Percentiles rank a stretch among this genome's conserved stretches.
Conservation (phyloP, 208 protist genomes). For the Crithidia bombi region DNA sequence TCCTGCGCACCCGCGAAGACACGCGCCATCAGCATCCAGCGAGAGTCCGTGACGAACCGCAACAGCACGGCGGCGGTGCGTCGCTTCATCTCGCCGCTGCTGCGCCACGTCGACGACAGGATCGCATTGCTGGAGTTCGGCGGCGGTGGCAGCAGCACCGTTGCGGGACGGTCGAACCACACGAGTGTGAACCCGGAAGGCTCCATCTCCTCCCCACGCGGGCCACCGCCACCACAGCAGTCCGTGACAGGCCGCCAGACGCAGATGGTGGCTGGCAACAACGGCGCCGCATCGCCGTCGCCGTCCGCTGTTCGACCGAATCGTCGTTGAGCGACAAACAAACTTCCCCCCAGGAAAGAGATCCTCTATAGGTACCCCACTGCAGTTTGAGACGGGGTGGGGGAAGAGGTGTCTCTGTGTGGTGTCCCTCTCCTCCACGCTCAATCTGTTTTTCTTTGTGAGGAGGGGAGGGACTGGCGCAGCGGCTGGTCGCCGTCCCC, state of each 20-base stretch:
- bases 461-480: no score
- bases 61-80: slow-evolving; percentile 25
- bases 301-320: slow-evolving; percentile 33
- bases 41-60: slow-evolving; percentile 31
- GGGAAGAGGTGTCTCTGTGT: no score
- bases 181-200: slow-evolving; percentile 6
- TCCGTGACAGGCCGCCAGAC: slow-evolving; percentile 28
- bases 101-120: slow-evolving; percentile 47
- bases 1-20: slow-evolving; percentile 31
- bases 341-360: no score
- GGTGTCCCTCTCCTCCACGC: no score
- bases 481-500: no score
- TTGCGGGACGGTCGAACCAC: neutral
- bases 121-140: slow-evolving; percentile 25
- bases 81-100: slow-evolving; percentile 43
- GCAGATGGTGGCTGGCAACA: slow-evolving; percentile 20
- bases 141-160: neutral
- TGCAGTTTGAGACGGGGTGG: no score
- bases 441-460: no score
- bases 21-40: slow-evolving; percentile 59
- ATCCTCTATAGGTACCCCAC: no score
- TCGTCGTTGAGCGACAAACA: slow-evolving; percentile 1
- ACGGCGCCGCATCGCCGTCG: slow-evolving; percentile 32
- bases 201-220: slow-evolving; percentile 13
- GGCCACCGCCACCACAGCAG: neutral